Percentiles rank a stretch among this genome's conserved stretches.
Evolutionary conservation across 169 alveolate genomes (phyloP).

Genomic region (Theileria parva): DNA sequence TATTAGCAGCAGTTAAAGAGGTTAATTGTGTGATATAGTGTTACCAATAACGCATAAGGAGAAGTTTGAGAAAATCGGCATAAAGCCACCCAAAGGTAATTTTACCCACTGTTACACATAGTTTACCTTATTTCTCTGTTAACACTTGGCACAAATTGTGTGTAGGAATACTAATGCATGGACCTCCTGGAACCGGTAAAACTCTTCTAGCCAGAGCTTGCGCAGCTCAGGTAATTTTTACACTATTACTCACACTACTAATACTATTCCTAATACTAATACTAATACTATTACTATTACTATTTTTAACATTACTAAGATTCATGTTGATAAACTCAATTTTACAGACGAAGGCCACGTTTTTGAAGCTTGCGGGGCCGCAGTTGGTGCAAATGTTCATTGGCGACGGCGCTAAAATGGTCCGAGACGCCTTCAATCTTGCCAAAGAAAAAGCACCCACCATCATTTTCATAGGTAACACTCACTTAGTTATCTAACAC

Average conservation of each 20-base stretch:
- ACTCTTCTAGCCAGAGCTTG: slow-evolving; percentile 94
- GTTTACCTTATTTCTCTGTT: neutral
- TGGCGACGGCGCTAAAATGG: slow-evolving; percentile 99
- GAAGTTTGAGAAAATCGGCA: slow-evolving; percentile 97
- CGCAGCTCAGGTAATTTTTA: slow-evolving; percentile 82
- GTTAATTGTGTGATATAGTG: slow-evolving; percentile 72
- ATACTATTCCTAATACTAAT: no score
- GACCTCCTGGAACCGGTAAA: slow-evolving; percentile 98
- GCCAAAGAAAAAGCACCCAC: slow-evolving; percentile 99
- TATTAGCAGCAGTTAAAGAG: neutral
- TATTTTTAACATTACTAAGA: neutral
- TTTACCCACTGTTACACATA: neutral
- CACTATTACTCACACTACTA: neutral
- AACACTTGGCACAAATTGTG: no score
- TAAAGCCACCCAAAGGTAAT: slow-evolving; percentile 96
- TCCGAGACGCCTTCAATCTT: slow-evolving; percentile 97
- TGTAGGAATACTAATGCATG: slow-evolving; percentile 95
- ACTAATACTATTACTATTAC: neutral
- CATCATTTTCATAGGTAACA: slow-evolving; percentile 91
- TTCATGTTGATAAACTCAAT: neutral
- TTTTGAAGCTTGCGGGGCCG: slow-evolving; percentile 98
- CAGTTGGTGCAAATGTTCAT: slow-evolving; percentile 99
- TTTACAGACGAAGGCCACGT: slow-evolving; percentile 93
- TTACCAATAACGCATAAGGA: slow-evolving; percentile 99
- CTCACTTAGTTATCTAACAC: no score